phyloP scores from a whole-genome alignment of 2,329 filamentous ascomycete species.

The Aspergillus sp. region DNA sequence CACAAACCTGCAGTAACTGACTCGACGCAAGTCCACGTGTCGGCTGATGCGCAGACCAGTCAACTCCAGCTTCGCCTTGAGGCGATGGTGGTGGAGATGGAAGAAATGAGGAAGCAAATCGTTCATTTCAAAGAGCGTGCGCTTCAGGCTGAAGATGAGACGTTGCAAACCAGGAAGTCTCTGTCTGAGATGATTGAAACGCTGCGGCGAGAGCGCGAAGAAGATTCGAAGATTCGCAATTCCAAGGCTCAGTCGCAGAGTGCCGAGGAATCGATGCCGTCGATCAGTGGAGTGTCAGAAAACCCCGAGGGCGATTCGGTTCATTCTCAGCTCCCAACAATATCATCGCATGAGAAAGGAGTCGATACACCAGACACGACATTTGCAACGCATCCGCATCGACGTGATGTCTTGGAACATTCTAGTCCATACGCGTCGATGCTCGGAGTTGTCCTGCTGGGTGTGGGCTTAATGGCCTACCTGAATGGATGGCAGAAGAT shows the following conservation, averaged over 20 bases:
- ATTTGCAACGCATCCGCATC: slow-evolving; percentile 38
- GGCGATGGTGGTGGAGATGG: slow-evolving; percentile 74
- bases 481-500: slow-evolving; percentile 75
- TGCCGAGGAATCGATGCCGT: slow-evolving; percentile 8
- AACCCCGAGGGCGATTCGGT: slow-evolving; percentile 10
- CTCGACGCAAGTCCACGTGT: slow-evolving; percentile 32
- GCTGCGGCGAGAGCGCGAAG: slow-evolving; percentile 65
- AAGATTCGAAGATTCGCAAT: slow-evolving; percentile 47
- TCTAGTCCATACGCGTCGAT: slow-evolving; percentile 76
- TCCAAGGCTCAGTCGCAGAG: slow-evolving; percentile 8
- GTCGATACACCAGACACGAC: slow-evolving; percentile 41
- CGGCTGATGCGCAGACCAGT: slow-evolving; percentile 32
- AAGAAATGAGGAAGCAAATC: slow-evolving; percentile 74
- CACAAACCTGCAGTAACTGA: slow-evolving; percentile 14
- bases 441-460: slow-evolving; percentile 75
- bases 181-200: slow-evolving; percentile 85
- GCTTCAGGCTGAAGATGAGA: slow-evolving; percentile 76
- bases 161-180: slow-evolving; percentile 67
- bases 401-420: slow-evolving; percentile 45
- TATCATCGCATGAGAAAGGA: slow-evolving; percentile 45
- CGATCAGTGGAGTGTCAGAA: slow-evolving; percentile 9
- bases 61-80: slow-evolving; percentile 71
- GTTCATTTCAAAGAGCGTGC: slow-evolving; percentile 74
- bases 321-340: slow-evolving; percentile 43
- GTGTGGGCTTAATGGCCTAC: slow-evolving; percentile 82